phyloP scores from a whole-genome alignment of 176 grass and related monocot genomes.

The Bothriochloa decipiens region DNA sequence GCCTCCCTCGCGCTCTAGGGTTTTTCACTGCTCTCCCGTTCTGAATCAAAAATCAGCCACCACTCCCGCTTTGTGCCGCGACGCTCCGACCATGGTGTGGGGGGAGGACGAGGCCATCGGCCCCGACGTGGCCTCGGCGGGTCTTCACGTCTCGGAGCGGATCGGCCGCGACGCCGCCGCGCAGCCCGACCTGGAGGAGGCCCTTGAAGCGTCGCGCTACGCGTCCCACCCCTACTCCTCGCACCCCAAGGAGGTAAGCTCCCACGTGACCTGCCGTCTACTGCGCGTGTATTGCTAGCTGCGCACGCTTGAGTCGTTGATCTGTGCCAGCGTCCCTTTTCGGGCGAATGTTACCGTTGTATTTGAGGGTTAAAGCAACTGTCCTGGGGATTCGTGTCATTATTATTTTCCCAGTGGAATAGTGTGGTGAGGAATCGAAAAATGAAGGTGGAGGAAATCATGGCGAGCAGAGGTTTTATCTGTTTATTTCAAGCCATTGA shows the following conservation, averaged over 20 bases:
- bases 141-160: constrained; percentile 87
- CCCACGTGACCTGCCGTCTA: background rate
- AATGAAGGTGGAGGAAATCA: background rate
- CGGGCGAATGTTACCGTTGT: background rate
- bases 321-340: background rate
- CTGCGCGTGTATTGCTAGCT: background rate
- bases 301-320: background rate
- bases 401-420: background rate
- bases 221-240: constrained; percentile 89
- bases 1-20: constrained; percentile 51
- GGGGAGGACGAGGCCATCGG: constrained; percentile 87
- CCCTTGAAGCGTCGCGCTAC: constrained; percentile 94
- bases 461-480: background rate
- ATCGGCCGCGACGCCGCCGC: constrained; percentile 76
- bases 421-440: background rate
- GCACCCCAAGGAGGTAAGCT: constrained; percentile 84
- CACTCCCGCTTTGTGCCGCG: constrained; percentile 13
- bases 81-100: constrained; percentile 73
- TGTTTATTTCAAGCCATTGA: background rate
- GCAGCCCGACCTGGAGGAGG: constrained; percentile 92
- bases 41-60: too few species aligned
- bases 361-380: constrained; percentile 6
- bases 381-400: constrained; percentile 2
- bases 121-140: constrained; percentile 85
- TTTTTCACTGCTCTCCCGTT: constrained; percentile 39